phyloP scores from a whole-genome alignment of 257 asterid genomes.

The Salvia rosmarinus region DNA sequence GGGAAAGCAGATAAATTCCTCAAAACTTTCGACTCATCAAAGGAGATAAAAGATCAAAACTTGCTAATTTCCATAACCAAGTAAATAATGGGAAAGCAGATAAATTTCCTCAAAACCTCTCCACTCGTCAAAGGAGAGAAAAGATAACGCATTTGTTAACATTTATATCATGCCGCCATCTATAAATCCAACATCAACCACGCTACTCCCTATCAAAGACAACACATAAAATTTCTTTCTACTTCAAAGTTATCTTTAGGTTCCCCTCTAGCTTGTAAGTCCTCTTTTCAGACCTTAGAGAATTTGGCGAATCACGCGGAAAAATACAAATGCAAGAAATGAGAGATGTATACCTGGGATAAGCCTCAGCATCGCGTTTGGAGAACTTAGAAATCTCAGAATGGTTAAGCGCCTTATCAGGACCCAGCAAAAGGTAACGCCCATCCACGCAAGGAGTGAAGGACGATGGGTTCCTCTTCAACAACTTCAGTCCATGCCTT shows the following conservation, averaged over 20 bases:
- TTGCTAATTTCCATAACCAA: too few relatives aligned
- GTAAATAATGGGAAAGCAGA: too few relatives aligned
- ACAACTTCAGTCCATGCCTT: slow-evolving; percentile 82
- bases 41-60: too few relatives aligned
- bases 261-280: too few relatives aligned
- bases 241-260: too few relatives aligned
- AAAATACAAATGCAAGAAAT: neutral
- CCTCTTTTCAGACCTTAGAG: too few relatives aligned
- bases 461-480: slow-evolving; percentile 86
- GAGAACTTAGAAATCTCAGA: slow-evolving; percentile 93
- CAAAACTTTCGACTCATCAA: too few relatives aligned
- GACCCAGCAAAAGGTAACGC: slow-evolving; percentile 84
- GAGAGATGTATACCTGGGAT: slow-evolving; percentile 51
- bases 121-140: too few relatives aligned
- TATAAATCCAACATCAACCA: neutral
- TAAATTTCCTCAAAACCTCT: too few relatives aligned
- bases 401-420: slow-evolving; percentile 65
- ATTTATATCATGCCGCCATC: neutral
- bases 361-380: slow-evolving; percentile 77
- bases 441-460: slow-evolving; percentile 95
- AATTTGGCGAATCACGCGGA: neutral
- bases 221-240: too few relatives aligned
- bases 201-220: neutral
- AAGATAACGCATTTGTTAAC: neutral
- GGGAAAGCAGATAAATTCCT: neutral